Percentiles rank a stretch among this genome's conserved stretches.
Evolutionary conservation across 2,329 filamentous ascomycete species (phyloP).

Genomic region (Cryphonectria parasitica): DNA sequence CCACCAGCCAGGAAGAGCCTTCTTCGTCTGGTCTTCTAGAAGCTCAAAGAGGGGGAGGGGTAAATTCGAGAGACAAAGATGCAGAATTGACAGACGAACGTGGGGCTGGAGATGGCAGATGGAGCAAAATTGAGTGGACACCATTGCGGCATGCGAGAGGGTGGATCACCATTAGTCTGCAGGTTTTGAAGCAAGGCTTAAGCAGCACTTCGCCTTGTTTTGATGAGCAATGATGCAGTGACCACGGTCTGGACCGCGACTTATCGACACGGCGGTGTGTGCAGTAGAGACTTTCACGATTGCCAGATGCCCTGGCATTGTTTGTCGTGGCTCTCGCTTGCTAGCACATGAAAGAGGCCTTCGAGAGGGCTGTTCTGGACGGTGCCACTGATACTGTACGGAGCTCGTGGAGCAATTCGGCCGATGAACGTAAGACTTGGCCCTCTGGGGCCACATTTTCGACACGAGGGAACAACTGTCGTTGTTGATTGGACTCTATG

Average conservation of each 20-base stretch:
- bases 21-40: slow-evolving; percentile 17
- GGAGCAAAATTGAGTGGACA: slow-evolving; percentile 13
- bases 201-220: slow-evolving; percentile 18
- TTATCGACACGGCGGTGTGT: slow-evolving; percentile 17
- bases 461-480: background rate
- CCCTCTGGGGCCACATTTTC: background rate
- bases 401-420: background rate
- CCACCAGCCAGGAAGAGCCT: slow-evolving; percentile 14
- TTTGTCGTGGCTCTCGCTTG: slow-evolving; percentile 19
- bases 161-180: slow-evolving; percentile 16
- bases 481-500: background rate
- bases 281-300: slow-evolving; percentile 18
- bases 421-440: background rate
- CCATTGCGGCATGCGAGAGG: slow-evolving; percentile 15
- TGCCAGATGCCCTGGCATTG: background rate
- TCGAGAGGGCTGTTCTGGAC: background rate
- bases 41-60: slow-evolving; percentile 17
- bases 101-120: slow-evolving; percentile 12
- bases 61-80: slow-evolving; percentile 11
- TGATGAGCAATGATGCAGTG: slow-evolving; percentile 18
- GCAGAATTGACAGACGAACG: slow-evolving; percentile 21
- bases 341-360: background rate
- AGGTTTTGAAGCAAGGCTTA: slow-evolving; percentile 15
- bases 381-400: slow-evolving; percentile 24
- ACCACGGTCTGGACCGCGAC: slow-evolving; percentile 3